Percentiles rank a stretch among this genome's conserved stretches.
Evolutionary conservation across 2,329 filamentous ascomycete species (phyloP).

Genomic region (Stemphylium lycopersici): DNA sequence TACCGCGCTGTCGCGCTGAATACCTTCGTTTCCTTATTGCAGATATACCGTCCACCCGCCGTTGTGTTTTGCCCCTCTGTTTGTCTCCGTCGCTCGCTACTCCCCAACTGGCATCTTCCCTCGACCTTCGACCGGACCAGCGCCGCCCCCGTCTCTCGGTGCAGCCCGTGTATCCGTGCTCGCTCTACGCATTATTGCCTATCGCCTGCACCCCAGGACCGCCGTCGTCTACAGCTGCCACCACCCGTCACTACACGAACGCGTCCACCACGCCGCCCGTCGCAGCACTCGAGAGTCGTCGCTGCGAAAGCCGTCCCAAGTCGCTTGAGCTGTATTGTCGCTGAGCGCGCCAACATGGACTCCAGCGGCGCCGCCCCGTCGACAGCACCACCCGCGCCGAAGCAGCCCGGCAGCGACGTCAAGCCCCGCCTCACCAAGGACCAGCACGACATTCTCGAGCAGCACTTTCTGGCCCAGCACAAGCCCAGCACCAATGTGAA

Average conservation of each 20-base stretch:
- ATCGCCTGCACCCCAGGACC: constrained; percentile 7
- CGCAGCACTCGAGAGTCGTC: background rate
- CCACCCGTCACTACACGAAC: constrained; percentile 11
- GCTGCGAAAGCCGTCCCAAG: constrained; percentile 13
- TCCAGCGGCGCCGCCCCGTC: constrained; percentile 29
- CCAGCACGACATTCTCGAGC: constrained; percentile 60
- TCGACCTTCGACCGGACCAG: background rate
- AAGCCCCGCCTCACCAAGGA: constrained; percentile 60
- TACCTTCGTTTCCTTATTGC: constrained; percentile 13
- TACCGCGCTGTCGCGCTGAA: constrained; percentile 14
- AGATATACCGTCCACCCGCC: constrained; percentile 4
- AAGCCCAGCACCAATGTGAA: constrained; percentile 59
- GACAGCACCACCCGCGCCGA: constrained; percentile 24
- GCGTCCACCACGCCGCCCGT: constrained; percentile 1
- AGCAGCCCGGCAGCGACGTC: constrained; percentile 50
- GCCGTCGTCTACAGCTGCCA: background rate
- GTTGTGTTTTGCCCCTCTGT: background rate
- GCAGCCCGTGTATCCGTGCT: constrained; percentile 24
- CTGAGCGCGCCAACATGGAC: constrained; percentile 39
- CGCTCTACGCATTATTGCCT: constrained; percentile 18
- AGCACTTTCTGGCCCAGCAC: constrained; percentile 55
- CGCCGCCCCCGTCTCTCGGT: constrained; percentile 11
- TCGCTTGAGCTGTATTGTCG: constrained; percentile 17
- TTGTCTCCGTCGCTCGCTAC: constrained; percentile 17
- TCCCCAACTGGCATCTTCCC: background rate